Conservation (phyloP, 179 eudicot species). For the Spergularia azorica region DNA sequence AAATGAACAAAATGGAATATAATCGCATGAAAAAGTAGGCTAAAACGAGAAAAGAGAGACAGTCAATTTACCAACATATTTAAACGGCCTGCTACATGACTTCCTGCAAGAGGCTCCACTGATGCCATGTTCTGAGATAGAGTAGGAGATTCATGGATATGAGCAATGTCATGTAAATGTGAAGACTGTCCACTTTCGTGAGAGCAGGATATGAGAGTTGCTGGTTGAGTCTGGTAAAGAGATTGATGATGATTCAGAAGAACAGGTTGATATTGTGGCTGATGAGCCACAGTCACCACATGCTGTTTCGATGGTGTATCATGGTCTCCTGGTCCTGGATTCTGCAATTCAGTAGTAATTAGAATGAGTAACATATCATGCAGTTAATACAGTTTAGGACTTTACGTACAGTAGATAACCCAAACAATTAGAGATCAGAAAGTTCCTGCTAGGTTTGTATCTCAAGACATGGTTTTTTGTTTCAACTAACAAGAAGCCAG, state of each 20-base stretch:
- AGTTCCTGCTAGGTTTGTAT: too few relatives aligned
- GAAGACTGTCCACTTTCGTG: conserved; percentile 74
- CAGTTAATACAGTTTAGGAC: background rate
- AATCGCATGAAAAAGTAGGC: background rate
- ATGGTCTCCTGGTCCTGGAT: conserved; percentile 56
- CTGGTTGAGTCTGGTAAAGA: conserved; percentile 53
- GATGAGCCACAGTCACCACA: conserved; percentile 56
- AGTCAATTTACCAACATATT: conserved; percentile 60
- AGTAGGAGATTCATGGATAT: conserved; percentile 52
- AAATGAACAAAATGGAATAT: background rate
- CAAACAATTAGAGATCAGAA: too few relatives aligned
- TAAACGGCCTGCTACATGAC: conserved; percentile 44
- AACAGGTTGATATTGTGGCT: conserved; percentile 65
- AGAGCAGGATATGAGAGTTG: conserved; percentile 51
- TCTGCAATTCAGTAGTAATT: conserved; percentile 30
- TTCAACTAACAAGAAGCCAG: too few relatives aligned
- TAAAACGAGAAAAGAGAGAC: background rate
- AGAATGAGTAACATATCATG: conserved; percentile 2
- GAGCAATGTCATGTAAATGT: conserved; percentile 62
- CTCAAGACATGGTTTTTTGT: too few relatives aligned
- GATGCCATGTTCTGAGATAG: conserved; percentile 67
- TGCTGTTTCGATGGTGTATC: conserved; percentile 66
- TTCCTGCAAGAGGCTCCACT: conserved; percentile 56
- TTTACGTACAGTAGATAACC: too few relatives aligned
- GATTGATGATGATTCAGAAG: conserved; percentile 54